These are phyloP conservation scores for Lasiodiplodia theobromae DNA, from an alignment of 2,329 filamentous ascomycete species.

Conservation along the genomic window DNA sequence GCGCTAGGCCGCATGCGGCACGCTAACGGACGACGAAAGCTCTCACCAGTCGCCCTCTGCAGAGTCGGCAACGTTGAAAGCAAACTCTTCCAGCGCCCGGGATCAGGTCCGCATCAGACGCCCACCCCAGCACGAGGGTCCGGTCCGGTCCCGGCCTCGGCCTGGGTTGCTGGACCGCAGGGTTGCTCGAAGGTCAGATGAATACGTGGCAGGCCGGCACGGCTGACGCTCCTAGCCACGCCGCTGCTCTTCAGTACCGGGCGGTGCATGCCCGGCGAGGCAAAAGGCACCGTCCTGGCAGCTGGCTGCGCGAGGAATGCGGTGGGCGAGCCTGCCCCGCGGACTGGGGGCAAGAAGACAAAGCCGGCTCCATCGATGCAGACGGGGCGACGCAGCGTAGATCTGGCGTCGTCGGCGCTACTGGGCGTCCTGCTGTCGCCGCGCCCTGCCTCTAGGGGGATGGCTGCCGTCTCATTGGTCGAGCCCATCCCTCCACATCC, in stretches of 20 bases:
- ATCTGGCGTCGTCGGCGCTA: constrained; percentile 16
- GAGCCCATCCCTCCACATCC: constrained; percentile 18
- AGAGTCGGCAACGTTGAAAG: constrained; percentile 10
- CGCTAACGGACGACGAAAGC: constrained; percentile 25
- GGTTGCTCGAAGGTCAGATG: constrained; percentile 20
- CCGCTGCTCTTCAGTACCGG: constrained; percentile 15
- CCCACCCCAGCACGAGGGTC: constrained; percentile 14
- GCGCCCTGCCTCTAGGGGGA: constrained; percentile 19
- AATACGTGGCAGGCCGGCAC: constrained; percentile 26
- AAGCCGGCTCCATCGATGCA: neutral
- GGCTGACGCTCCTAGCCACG: constrained; percentile 25
- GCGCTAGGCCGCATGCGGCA: constrained; percentile 24
- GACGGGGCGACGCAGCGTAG: constrained; percentile 15
- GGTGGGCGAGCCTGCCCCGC: constrained; percentile 17
- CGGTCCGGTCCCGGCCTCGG: constrained; percentile 22
- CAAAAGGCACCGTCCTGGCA: constrained; percentile 2
- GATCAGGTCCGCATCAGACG: constrained; percentile 7
- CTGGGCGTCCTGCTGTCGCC: constrained; percentile 15
- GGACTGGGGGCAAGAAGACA: neutral
- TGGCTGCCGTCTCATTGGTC: constrained; percentile 25
- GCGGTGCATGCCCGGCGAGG: constrained; percentile 18
- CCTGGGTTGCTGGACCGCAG: constrained; percentile 15
- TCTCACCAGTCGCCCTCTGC: constrained; percentile 16
- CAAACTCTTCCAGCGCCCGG: constrained; percentile 19
- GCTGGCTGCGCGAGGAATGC: constrained; percentile 24